A percentile compares a stretch with the other conserved stretches of the same genome.
phyloP scores from a whole-genome alignment of 805 yeast genomes.

The Torulaspora microellipsoides region DNA sequence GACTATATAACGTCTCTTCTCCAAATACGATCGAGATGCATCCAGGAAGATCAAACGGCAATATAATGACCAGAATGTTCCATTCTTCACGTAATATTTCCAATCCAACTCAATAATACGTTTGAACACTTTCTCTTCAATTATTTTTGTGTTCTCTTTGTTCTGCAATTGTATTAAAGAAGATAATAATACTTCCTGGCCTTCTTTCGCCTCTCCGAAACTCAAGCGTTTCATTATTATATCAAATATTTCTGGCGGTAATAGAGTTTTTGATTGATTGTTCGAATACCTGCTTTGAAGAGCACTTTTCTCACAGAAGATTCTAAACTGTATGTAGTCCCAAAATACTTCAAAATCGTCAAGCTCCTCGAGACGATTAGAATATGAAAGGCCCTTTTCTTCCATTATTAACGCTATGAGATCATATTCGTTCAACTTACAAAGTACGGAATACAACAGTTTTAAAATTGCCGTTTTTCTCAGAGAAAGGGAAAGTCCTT shows the following conservation, averaged over 20 bases:
- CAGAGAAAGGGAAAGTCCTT: constrained; percentile 20
- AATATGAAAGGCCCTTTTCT: constrained; percentile 12
- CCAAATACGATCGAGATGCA: constrained; percentile 23
- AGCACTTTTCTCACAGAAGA: constrained; percentile 16
- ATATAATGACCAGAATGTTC: constrained; percentile 29
- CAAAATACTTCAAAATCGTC: constrained; percentile 31
- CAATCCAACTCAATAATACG: constrained; percentile 17
- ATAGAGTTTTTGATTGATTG: neutral
- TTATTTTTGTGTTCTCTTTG: constrained; percentile 18
- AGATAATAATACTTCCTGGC: constrained; percentile 20
- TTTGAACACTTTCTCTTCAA: constrained; percentile 24
- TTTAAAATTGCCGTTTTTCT: constrained; percentile 24
- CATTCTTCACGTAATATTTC: constrained; percentile 20
- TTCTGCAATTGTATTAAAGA: constrained; percentile 23
- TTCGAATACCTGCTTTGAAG: constrained; percentile 19
- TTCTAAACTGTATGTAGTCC: constrained; percentile 29
- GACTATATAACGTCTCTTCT: constrained; percentile 23
- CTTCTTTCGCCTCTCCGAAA: constrained; percentile 12
- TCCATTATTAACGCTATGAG: constrained; percentile 14
- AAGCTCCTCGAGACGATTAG: constrained; percentile 16
- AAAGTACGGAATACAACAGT: constrained; percentile 18
- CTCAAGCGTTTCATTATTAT: constrained; percentile 21
- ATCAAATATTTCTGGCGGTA: constrained; percentile 14
- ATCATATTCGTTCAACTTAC: constrained; percentile 21
- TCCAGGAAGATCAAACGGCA: constrained; percentile 27